Base-by-base conservation (phyloP, 805 yeast genomes). In the Ogataea nonfermentans region DNA sequence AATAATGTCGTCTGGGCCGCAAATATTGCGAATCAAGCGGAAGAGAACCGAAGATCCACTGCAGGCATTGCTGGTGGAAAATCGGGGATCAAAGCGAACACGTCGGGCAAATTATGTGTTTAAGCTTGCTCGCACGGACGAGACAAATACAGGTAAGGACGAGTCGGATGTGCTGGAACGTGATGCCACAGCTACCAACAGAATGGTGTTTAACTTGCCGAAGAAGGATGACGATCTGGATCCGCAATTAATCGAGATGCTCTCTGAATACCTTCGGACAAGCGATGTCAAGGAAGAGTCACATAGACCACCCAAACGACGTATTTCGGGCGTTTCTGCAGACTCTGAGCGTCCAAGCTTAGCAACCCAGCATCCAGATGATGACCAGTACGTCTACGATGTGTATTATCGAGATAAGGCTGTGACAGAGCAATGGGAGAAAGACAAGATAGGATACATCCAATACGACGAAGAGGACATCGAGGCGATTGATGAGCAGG, bases 41-140 rank as follows among this genome's bases (percentile, higher is more conserved):
- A 83, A 84, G 55, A 72, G 96, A 44, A 81, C 78, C 37, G 93
- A 88, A 53, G 96, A 87, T 50, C 95, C 97, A 2, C 69, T 91
- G 16, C 88, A 85, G 51, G 95, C 96, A 1, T 70, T 90, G 10
- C 63, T 76, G 8, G 52, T 76, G 19, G 78, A 74, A 35, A 68
- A 67, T 27, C 59, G 60, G 19, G 52, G 32, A 8, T 47, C 67
- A 32, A 68, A 78, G 51, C 55, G 76, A 38, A 65, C 74, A 13
- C 65, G 57, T 41, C 46, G 48, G 24, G 57, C 68, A 3, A 53
- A 57, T 6, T 66, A 54, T 40, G 52, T 77, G 44, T 68, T 78
- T 65, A 70, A 67, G 47, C 56, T 76, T 8, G 71, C 77, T 4
- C 59, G 72, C 48, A 74, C 79, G 1, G 75, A 75, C 23, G 64